Percentiles rank a stretch among this genome's conserved stretches.
Evolutionary conservation across 768 basidiomycete species (phyloP).

Genomic region (Macrocybe gigantea): DNA sequence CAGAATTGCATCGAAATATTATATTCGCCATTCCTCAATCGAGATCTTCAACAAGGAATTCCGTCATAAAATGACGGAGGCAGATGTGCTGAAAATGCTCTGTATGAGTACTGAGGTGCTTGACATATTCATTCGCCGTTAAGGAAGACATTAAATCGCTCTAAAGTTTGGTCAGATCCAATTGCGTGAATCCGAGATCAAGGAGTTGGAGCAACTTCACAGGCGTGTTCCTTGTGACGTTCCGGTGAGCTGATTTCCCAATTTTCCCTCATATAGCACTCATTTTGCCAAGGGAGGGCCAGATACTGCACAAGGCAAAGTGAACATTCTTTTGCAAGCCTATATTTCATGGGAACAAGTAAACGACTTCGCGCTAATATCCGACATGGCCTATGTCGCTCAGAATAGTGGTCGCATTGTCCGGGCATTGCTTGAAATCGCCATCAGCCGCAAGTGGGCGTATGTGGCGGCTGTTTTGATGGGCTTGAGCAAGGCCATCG

Average conservation of each 20-base stretch:
- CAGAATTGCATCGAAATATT: conserved; percentile 96
- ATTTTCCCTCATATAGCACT: neutral
- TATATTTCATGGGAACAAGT: conserved; percentile 77
- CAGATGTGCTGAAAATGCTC: conserved; percentile 83
- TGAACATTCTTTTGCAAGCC: conserved; percentile 91
- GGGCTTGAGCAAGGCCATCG: conserved; percentile 89
- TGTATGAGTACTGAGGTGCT: conserved; percentile 85
- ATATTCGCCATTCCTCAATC: conserved; percentile 80
- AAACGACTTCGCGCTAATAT: conserved; percentile 94
- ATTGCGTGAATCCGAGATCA: conserved; percentile 81
- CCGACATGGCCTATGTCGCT: conserved; percentile 89
- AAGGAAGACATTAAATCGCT: conserved; percentile 1
- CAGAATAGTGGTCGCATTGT: conserved; percentile 94
- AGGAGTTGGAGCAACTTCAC: conserved; percentile 73
- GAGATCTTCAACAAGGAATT: conserved; percentile 82
- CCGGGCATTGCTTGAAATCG: conserved; percentile 92
- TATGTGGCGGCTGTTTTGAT: conserved; percentile 72
- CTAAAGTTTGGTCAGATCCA: conserved; percentile 90
- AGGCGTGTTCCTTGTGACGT: conserved; percentile 74
- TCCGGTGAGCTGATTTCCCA: conserved; percentile 39
- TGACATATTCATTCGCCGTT: neutral
- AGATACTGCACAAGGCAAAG: conserved; percentile 64
- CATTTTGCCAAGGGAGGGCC: conserved; percentile 44
- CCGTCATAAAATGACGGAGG: conserved; percentile 82
- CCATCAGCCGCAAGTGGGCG: conserved; percentile 90